Conservation (phyloP, 495 filamentous ascomycete species). For the Annulohypoxylon nitens region DNA sequence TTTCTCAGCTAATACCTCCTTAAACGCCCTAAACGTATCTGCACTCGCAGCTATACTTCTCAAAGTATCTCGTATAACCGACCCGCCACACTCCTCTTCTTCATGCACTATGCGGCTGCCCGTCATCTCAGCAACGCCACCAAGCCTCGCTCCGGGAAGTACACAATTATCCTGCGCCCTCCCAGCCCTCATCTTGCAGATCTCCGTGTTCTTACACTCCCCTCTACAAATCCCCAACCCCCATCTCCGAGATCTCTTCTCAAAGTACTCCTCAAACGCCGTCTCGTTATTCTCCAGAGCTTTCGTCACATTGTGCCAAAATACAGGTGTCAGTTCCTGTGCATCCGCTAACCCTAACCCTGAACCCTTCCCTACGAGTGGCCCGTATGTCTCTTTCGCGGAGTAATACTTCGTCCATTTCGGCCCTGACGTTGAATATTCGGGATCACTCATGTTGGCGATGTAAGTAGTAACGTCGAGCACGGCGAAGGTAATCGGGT, state of each 20-base stretch:
- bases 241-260: slow-evolving; percentile 49
- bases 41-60: slow-evolving; percentile 18
- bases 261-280: slow-evolving; percentile 47
- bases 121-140: background rate
- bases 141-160: slow-evolving; percentile 27
- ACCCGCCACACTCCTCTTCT: slow-evolving; percentile 44
- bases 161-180: slow-evolving; percentile 53
- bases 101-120: background rate
- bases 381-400: slow-evolving; percentile 66
- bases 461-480: slow-evolving; percentile 67
- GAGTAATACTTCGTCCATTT: slow-evolving; percentile 67
- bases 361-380: slow-evolving; percentile 51
- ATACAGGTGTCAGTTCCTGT: slow-evolving; percentile 66
- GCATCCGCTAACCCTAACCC: background rate
- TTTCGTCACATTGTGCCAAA: slow-evolving; percentile 71
- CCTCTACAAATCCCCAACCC: slow-evolving; percentile 37
- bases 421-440: slow-evolving; percentile 54
- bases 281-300: slow-evolving; percentile 37
- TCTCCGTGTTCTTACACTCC: slow-evolving; percentile 42
- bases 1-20: slow-evolving; percentile 15
- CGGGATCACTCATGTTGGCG: slow-evolving; percentile 61
- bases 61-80: slow-evolving; percentile 42
- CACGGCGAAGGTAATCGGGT: slow-evolving; percentile 67
- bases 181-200: slow-evolving; percentile 52
- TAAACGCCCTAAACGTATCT: slow-evolving; percentile 29